A percentile compares a stretch with the other conserved stretches of the same genome.
phyloP scores from a whole-genome alignment of 495 filamentous ascomycete species.

The Astrothelium subdiscretum region DNA sequence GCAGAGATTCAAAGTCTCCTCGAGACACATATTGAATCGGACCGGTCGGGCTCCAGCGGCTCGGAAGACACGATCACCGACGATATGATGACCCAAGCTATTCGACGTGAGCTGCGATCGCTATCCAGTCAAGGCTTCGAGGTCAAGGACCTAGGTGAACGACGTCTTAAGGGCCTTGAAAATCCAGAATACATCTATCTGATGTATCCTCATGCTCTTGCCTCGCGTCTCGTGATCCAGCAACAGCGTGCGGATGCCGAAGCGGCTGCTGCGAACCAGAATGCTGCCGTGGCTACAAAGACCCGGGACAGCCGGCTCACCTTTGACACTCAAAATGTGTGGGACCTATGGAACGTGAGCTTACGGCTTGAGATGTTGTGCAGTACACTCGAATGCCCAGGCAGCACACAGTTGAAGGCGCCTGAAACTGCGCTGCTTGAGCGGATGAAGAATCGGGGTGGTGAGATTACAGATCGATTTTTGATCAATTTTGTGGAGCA shows the following conservation, averaged over 20 bases:
- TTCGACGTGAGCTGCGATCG: slow-evolving; percentile 76
- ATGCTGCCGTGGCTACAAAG: slow-evolving; percentile 23
- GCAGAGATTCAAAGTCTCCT: slow-evolving; percentile 85
- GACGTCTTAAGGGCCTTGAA: slow-evolving; percentile 89
- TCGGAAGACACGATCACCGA: slow-evolving; percentile 63
- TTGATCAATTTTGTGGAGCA: slow-evolving; percentile 82
- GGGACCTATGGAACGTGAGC: slow-evolving; percentile 81
- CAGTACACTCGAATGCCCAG: slow-evolving; percentile 62
- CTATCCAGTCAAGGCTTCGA: slow-evolving; percentile 89
- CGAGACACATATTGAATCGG: slow-evolving; percentile 69
- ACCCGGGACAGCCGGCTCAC: slow-evolving; percentile 25
- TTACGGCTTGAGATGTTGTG: slow-evolving; percentile 87
- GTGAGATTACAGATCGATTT: slow-evolving; percentile 77
- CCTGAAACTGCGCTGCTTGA: slow-evolving; percentile 74
- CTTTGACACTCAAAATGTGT: slow-evolving; percentile 72
- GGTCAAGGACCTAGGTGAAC: slow-evolving; percentile 88
- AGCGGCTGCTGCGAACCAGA: slow-evolving; percentile 41
- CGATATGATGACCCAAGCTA: slow-evolving; percentile 54
- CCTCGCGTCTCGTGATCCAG: slow-evolving; percentile 60
- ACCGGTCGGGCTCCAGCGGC: slow-evolving; percentile 53
- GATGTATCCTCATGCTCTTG: slow-evolving; percentile 79
- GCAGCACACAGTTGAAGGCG: slow-evolving; percentile 43
- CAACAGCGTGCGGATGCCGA: slow-evolving; percentile 39
- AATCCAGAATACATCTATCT: slow-evolving; percentile 93
- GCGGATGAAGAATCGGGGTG: slow-evolving; percentile 69